Base-by-base conservation (phyloP, 768 basidiomycete genomes). In the Pulveroboletus ravenelii region DNA sequence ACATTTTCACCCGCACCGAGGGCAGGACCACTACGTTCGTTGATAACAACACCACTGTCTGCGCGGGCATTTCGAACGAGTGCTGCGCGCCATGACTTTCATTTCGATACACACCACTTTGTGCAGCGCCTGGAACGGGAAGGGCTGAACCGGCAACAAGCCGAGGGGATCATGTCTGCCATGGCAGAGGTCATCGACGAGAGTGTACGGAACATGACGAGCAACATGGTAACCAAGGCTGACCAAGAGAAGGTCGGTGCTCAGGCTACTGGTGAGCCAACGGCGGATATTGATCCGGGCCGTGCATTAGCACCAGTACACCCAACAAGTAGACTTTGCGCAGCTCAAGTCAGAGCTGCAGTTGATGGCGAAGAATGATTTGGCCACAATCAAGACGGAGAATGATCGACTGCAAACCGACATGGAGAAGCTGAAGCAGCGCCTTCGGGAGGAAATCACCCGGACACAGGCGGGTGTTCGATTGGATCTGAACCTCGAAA, bases 131-230 rank as follows among this genome's bases (percentile, higher is more conserved):
- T 98, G 48, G 89, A 93, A 68, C 78, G 81, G 51, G 88, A 96
- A 63, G 95, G 95, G 0, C 70, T 98, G 54, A 92, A 87, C 56
- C 80, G 91, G 15, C 82, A 83, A 18, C 95, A 97, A 70, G 93
- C 95, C 0, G 93, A 97, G 66, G 95, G 96, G 3, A 89, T 99
- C 64, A 96, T 98, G 93, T 78, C 85, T 41, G 91, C 94, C 8
- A 89, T 99, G 80, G 90, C 93, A 12, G 92, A 93, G 60, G 94
- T 98, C 54, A 93, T 99, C 35, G 92, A 96, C 68, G 96, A 99
- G 75, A 93, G 91, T 64, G 85, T 97, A 36, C 80, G 87, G 53
- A 95, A 93, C 63, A 93, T 99, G 92, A 90, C 91, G 35, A 85
- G 82, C 58, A 93, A 92, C 60, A 89, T 98, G 85, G 95, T 98